Evolutionary conservation across 1,284 basidiomycete genomes (phyloP), one percentile per base, ranked within the genome.

Genomic region (Erythrobasidium hasegawianum): DNA sequence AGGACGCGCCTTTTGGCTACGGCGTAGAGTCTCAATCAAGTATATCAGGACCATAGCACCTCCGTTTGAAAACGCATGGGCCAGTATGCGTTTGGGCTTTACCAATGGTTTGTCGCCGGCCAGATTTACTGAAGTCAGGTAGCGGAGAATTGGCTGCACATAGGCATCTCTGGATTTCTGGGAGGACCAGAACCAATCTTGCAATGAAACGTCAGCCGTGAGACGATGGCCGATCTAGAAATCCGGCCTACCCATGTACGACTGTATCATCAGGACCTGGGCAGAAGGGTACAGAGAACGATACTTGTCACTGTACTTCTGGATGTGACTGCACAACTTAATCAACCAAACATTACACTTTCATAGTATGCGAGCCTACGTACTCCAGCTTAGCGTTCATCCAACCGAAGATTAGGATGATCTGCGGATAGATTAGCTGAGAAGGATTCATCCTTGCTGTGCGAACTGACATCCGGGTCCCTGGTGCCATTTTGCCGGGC

Each of bases 381-480:
- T 33, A 33, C 33, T 33, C 33, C 5, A 33, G 33, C 40, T 52
- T 39, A 4, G 56, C 64, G 16, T 65, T 56, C 64, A 65, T 65
- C 64, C 64, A 65, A 29, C 64, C 64, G 40, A 65, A 65, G 45
- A 65, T 41, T 2, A 59, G 45, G 16, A 65, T 33, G 18, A 64
- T 52, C 61, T 64, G 45, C 33, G n/a, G n/a, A n/a, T n/a, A n/a
- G n/a, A n/a, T n/a, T n/a, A n/a, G n/a, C n/a, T n/a, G n/a, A n/a
- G n/a, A n/a, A n/a, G n/a, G n/a, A n/a, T n/a, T n/a, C n/a, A n/a
- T n/a, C n/a, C n/a, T n/a, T n/a, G n/a, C n/a, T n/a, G n/a, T n/a
- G n/a, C n/a, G n/a, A 33, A 33, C 33, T 33, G 33, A 33, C 33
- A 33, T 33, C 11, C 33, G 33, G 33, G 33, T 33, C 33, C 11